A percentile compares a stretch with the other conserved stretches of the same genome.
phyloP scores from a whole-genome alignment of 2,329 filamentous ascomycete genomes.

The Parascedosporium putredinis region DNA sequence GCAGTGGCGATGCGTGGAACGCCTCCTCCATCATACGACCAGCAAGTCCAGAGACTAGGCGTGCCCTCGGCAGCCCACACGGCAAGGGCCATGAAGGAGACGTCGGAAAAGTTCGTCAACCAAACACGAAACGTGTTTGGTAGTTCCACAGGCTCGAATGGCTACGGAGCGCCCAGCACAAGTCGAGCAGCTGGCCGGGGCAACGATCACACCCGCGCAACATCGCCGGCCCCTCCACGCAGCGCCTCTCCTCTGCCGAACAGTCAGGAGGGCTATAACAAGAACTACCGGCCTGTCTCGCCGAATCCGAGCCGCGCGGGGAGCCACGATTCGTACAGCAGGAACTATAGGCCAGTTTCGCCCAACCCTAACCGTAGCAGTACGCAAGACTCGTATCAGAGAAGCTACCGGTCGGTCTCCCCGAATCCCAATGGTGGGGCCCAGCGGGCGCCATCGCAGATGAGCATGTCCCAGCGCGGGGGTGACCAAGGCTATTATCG shows the following conservation, averaged over 20 bases:
- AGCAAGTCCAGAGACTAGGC: constrained; percentile 66
- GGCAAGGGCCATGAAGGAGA: constrained; percentile 88
- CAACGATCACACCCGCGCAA: constrained; percentile 45
- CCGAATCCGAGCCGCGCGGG: constrained; percentile 48
- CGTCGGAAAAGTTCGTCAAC: constrained; percentile 76
- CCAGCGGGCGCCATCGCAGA: constrained; percentile 25
- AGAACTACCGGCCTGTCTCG: constrained; percentile 39
- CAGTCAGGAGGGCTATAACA: constrained; percentile 30
- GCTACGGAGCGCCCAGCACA: constrained; percentile 21
- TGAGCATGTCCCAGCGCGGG: constrained; percentile 30
- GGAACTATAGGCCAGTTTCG: constrained; percentile 39
- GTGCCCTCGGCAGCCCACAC: constrained; percentile 89
- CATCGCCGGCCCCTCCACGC: constrained; percentile 60
- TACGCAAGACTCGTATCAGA: constrained; percentile 24
- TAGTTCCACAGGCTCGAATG: constrained; percentile 24
- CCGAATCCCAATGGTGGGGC: constrained; percentile 11
- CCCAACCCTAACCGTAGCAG: constrained; percentile 49
- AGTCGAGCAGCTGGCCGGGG: constrained; percentile 51
- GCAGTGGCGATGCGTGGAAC: constrained; percentile 57
- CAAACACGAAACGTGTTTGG: constrained; percentile 73
- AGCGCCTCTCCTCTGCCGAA: constrained; percentile 53
- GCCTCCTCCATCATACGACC: constrained; percentile 80
- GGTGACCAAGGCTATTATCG: constrained; percentile 40
- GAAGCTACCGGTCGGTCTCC: constrained; percentile 23
- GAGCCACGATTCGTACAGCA: constrained; percentile 27